These are phyloP conservation scores for Solanum habrochaites DNA, from an alignment of 257 asterid species.

Conservation along the genomic window DNA sequence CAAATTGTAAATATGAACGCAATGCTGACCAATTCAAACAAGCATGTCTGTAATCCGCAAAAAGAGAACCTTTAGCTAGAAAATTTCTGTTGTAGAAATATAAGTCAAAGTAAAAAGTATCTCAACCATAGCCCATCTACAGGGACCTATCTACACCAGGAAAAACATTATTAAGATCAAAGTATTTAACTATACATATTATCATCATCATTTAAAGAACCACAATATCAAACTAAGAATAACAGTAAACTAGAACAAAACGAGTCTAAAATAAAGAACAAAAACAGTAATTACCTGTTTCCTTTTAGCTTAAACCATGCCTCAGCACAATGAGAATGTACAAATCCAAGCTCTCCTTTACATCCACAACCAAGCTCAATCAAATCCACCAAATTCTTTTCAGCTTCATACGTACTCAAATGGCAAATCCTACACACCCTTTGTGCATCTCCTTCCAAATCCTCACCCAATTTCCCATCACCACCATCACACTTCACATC, in stretches of 20 bases:
- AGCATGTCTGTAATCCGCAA: not conserved
- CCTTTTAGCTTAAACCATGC: slow-evolving; percentile 71
- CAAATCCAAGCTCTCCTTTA: slow-evolving; percentile 80
- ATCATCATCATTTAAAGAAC: not conserved
- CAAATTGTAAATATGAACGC: not conserved
- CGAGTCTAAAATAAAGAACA: not conserved
- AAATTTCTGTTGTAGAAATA: not conserved
- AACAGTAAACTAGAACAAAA: not conserved
- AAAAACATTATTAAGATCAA: not conserved
- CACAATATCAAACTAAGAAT: not conserved
- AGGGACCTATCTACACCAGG: not conserved
- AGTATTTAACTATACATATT: not conserved
- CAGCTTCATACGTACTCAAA: slow-evolving; percentile 43
- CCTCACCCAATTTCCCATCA: not conserved
- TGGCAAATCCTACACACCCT: slow-evolving; percentile 70
- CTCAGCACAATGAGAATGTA: slow-evolving; percentile 63
- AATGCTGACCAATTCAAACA: not conserved
- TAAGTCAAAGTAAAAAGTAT: not conserved
- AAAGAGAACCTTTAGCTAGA: not conserved
- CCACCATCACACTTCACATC: slow-evolving; percentile 16
- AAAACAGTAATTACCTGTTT: slow-evolving; percentile 33
- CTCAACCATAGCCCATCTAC: not conserved
- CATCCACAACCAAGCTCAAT: slow-evolving; percentile 87
- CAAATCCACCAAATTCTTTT: slow-evolving; percentile 25
- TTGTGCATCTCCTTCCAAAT: slow-evolving; percentile 19